phyloP scores from a whole-genome alignment of 2,329 filamentous ascomycete genomes.

The Arthrocladium fulminans region DNA sequence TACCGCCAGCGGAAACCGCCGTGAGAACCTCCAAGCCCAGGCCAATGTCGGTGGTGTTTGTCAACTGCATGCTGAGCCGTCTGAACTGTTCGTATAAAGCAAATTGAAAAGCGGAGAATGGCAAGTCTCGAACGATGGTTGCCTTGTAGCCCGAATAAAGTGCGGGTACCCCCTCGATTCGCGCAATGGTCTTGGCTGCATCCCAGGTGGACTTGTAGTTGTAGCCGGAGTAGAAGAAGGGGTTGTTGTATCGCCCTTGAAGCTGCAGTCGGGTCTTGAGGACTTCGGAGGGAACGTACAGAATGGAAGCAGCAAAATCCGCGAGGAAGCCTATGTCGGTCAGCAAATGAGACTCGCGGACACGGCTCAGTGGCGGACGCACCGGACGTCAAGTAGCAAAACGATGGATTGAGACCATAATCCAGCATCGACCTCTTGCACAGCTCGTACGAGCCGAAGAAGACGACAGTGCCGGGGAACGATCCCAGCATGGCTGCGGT shows the following conservation, averaged over 20 bases:
- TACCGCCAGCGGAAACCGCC: slow-evolving; percentile 77
- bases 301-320: slow-evolving; percentile 79
- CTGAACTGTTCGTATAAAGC: slow-evolving; percentile 97
- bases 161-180: slow-evolving; percentile 70
- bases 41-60: slow-evolving; percentile 74
- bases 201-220: slow-evolving; percentile 85
- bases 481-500: slow-evolving; percentile 83
- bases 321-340: slow-evolving; percentile 66
- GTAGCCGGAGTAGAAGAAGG: slow-evolving; percentile 86
- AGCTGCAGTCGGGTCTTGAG: slow-evolving; percentile 94
- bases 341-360: background rate
- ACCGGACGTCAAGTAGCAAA: slow-evolving; percentile 83
- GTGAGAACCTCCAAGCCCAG: slow-evolving; percentile 78
- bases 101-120: slow-evolving; percentile 93
- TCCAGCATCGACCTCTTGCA: slow-evolving; percentile 88
- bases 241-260: slow-evolving; percentile 91
- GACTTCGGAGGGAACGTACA: slow-evolving; percentile 96
- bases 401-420: slow-evolving; percentile 65
- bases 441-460: slow-evolving; percentile 94
- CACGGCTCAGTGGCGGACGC: slow-evolving; percentile 24
- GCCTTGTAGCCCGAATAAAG: slow-evolving; percentile 97
- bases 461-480: slow-evolving; percentile 85
- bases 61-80: slow-evolving; percentile 67
- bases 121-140: slow-evolving; percentile 85
- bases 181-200: slow-evolving; percentile 75